These are phyloP conservation scores for Penicillium sp. DNA, from an alignment of 2,329 filamentous ascomycete genomes.

Conservation along the genomic window DNA sequence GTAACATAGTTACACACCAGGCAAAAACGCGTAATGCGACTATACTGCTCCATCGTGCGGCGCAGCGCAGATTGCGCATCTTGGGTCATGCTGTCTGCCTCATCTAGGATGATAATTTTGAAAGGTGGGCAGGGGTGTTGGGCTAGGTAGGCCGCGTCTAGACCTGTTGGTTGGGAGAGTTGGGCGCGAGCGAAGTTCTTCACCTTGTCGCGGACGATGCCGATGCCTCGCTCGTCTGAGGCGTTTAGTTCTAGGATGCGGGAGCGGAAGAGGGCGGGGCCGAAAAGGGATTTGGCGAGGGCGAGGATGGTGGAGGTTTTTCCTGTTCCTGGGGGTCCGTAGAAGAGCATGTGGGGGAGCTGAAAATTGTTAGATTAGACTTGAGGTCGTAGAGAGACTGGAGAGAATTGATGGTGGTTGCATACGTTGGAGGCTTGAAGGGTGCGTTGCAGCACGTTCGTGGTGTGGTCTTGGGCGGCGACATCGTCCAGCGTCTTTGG, in stretches of 20 bases:
- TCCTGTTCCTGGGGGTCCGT: constrained; percentile 93
- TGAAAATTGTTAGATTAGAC: constrained; percentile 35
- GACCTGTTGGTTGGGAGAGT: constrained; percentile 75
- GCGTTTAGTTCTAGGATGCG: constrained; percentile 99
- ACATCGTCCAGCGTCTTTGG: constrained; percentile 94
- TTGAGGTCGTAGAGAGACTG: neutral
- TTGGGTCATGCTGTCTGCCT: constrained; percentile 98
- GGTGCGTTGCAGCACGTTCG: constrained; percentile 87
- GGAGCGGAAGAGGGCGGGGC: constrained; percentile 87
- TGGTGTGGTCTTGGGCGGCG: constrained; percentile 95
- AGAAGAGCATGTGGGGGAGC: constrained; percentile 99
- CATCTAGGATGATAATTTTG: constrained; percentile 98
- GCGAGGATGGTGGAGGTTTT: constrained; percentile 98
- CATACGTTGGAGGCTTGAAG: constrained; percentile 88
- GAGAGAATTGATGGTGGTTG: constrained; percentile 1
- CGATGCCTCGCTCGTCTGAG: constrained; percentile 97
- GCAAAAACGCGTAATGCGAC: constrained; percentile 94
- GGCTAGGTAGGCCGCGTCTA: constrained; percentile 65
- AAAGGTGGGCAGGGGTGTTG: constrained; percentile 94
- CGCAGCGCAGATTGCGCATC: constrained; percentile 92
- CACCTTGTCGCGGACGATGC: constrained; percentile 95
- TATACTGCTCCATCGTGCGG: constrained; percentile 98
- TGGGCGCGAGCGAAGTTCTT: constrained; percentile 98
- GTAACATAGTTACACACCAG: constrained; percentile 99
- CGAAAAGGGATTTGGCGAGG: constrained; percentile 95